These are phyloP conservation scores for Cicer chorassanicum DNA, from an alignment of 306 rosid species.

Conservation along the genomic window DNA sequence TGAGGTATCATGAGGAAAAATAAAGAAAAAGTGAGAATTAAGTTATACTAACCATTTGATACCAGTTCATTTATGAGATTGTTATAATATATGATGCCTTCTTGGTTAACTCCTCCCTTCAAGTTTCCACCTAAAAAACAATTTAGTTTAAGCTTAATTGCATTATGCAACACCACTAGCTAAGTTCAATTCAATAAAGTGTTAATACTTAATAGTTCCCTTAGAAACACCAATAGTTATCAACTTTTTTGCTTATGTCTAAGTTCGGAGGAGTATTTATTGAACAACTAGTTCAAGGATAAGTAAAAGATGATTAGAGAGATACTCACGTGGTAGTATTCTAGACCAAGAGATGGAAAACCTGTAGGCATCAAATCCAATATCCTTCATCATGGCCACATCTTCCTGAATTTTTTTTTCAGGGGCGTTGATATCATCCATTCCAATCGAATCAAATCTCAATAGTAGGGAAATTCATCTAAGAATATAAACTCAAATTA, in stretches of 20 bases:
- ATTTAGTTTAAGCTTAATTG: slow-evolving; percentile 17
- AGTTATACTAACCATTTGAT: slow-evolving; percentile 48
- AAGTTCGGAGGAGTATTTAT: neutral
- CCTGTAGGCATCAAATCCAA: slow-evolving; percentile 64
- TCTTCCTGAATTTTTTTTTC: slow-evolving; percentile 52
- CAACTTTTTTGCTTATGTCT: no score
- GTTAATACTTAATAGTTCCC: neutral
- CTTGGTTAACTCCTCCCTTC: slow-evolving; percentile 62
- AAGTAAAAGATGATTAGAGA: slow-evolving; percentile 22
- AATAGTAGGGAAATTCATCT: slow-evolving; percentile 11
- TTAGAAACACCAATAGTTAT: neutral
- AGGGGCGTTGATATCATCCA: neutral
- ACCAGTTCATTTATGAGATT: slow-evolving; percentile 62
- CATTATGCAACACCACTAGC: slow-evolving; percentile 17
- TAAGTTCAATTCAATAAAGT: neutral
- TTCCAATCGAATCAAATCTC: slow-evolving; percentile 23
- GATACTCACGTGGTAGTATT: slow-evolving; percentile 65
- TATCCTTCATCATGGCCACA: slow-evolving; percentile 61
- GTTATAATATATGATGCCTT: slow-evolving; percentile 69
- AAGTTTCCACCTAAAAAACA: slow-evolving; percentile 59
- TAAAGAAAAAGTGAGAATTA: neutral
- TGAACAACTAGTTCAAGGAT: neutral
- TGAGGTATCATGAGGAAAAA: neutral
- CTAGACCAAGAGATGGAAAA: slow-evolving; percentile 74
- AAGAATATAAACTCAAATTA: slow-evolving; percentile 12